These are phyloP conservation scores for Suillus fuscotomentosus DNA, from an alignment of 768 basidiomycete species.

Conservation along the genomic window DNA sequence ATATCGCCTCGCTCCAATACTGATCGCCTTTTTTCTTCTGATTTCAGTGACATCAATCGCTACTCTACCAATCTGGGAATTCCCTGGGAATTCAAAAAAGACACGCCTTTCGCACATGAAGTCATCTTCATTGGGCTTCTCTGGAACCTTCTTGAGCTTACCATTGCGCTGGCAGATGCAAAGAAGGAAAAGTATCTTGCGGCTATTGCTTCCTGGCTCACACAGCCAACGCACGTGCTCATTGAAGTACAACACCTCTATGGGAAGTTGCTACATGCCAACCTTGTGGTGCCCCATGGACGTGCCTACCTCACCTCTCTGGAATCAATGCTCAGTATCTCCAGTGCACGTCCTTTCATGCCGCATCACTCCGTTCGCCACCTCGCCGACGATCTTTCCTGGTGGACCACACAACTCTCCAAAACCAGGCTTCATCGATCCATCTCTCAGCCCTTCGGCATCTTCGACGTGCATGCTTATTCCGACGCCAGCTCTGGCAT, in stretches of 20 bases:
- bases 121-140: too few species aligned
- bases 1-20: fast-evolving
- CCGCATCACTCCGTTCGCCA: background rate
- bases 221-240: background rate
- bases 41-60: too few species aligned
- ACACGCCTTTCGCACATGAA: too few species aligned
- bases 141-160: too few species aligned
- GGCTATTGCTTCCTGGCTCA: too few species aligned
- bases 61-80: fast-evolving
- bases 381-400: background rate
- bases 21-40: fast-evolving
- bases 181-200: too few species aligned
- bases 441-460: background rate
- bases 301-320: background rate
- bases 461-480: background rate
- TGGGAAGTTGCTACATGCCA: background rate
- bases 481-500: background rate
- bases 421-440: fast-evolving
- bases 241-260: background rate
- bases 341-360: background rate
- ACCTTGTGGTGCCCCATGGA: fast-evolving
- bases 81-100: too few species aligned
- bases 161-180: too few species aligned
- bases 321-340: background rate
- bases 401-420: background rate